phyloP scores from a whole-genome alignment of 2,329 filamentous ascomycete genomes.

The Calonectria hawksworthii region DNA sequence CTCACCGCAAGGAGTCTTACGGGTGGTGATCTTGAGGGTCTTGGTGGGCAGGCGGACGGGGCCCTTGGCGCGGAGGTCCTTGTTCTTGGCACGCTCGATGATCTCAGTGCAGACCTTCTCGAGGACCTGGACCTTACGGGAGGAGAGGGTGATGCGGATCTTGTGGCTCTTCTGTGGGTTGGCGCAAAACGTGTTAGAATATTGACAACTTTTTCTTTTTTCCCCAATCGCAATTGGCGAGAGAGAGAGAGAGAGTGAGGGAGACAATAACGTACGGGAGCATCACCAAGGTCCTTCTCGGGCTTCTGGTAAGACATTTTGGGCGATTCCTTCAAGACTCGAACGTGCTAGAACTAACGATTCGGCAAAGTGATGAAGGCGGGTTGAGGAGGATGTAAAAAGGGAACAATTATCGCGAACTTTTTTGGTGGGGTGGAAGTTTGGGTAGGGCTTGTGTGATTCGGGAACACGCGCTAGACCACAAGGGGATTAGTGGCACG shows the following conservation, averaged over 20 bases:
- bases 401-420: conserved; percentile 34
- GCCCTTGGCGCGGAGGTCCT: conserved; percentile 99
- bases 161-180: conserved; percentile 86
- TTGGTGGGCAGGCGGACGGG: conserved; percentile 98
- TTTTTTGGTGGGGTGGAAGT: conserved; percentile 37
- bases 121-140: conserved; percentile 92
- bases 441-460: conserved; percentile 31
- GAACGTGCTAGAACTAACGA: conserved; percentile 71
- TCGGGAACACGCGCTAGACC: conserved; percentile 22
- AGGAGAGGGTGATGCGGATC: conserved; percentile 98
- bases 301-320: conserved; percentile 95
- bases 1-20: conserved; percentile 99
- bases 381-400: conserved; percentile 16
- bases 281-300: conserved; percentile 94
- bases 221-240: background rate
- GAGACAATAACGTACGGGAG: conserved; percentile 72
- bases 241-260: background rate
- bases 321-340: conserved; percentile 82
- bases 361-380: conserved; percentile 87
- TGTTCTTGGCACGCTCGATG: conserved; percentile 97
- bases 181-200: conserved; percentile 28
- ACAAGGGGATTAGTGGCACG: background rate
- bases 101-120: conserved; percentile 99
- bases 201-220: background rate
- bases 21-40: conserved; percentile 95